These are phyloP conservation scores for Colletotrichum tropicale DNA, from an alignment of 2,329 filamentous ascomycete genomes.

Conservation along the genomic window DNA sequence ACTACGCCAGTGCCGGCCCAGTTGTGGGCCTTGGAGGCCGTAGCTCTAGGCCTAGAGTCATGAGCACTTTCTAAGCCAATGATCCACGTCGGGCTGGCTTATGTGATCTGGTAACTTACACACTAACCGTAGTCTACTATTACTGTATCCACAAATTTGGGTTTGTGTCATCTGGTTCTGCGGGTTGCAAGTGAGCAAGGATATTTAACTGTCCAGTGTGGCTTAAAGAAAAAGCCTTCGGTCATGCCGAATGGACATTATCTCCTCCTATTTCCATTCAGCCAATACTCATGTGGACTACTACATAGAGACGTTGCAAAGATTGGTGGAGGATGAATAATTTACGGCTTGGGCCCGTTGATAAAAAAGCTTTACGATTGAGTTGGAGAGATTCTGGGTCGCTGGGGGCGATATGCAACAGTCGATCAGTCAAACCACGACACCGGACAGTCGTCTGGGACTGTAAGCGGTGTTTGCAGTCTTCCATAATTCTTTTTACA, in stretches of 20 bases:
- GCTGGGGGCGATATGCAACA: too few relatives aligned
- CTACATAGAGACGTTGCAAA: neutral
- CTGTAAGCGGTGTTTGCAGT: too few relatives aligned
- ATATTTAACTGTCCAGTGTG: neutral
- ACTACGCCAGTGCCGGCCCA: neutral
- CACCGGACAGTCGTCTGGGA: too few relatives aligned
- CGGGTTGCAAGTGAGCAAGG: neutral
- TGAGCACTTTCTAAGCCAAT: neutral
- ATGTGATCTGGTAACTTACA: neutral
- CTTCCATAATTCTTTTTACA: too few relatives aligned
- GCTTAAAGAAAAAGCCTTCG: neutral
- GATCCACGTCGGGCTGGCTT: neutral
- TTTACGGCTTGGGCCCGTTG: neutral
- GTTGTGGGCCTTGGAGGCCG: neutral
- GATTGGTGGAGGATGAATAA: neutral
- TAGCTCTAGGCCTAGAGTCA: neutral
- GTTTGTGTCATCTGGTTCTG: neutral
- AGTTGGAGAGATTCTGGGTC: neutral
- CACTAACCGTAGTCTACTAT: neutral
- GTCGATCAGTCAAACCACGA: too few relatives aligned
- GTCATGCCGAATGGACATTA: neutral
- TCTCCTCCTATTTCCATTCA: neutral
- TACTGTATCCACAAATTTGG: neutral
- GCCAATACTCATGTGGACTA: neutral
- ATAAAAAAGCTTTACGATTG: neutral